phyloP scores from a whole-genome alignment of 1,284 basidiomycete species.

The Cutaneotrichosporon curvatum region DNA sequence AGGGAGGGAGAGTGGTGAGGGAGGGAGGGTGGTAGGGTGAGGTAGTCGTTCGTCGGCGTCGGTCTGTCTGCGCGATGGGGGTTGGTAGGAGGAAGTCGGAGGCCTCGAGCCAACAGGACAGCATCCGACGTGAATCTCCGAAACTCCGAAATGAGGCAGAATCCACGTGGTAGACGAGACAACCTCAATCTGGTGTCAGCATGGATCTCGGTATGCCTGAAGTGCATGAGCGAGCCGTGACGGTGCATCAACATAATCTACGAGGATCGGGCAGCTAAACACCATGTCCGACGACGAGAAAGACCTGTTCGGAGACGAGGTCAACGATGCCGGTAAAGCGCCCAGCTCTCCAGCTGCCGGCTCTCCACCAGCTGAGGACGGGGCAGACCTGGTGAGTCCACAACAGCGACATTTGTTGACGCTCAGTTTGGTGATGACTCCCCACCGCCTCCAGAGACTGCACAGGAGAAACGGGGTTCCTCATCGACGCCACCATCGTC shows the following conservation, averaged over 20 bases:
- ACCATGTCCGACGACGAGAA: conserved; percentile 32
- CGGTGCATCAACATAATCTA: conserved; percentile 1
- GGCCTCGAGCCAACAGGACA: too few species aligned
- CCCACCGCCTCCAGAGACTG: neutral
- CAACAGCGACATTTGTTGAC: neutral
- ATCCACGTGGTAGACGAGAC: neutral
- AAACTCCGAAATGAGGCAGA: neutral
- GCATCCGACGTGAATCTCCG: neutral
- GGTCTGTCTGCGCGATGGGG: conserved; percentile 1
- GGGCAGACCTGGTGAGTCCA: conserved; percentile 20
- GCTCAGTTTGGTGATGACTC: conserved; percentile 7
- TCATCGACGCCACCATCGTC: neutral
- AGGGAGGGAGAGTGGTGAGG: conserved; percentile 13
- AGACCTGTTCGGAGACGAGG: conserved; percentile 33
- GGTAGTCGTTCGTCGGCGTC: conserved; percentile 1
- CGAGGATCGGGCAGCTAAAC: neutral
- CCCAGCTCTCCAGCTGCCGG: conserved; percentile 8
- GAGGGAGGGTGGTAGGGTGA: conserved; percentile 3
- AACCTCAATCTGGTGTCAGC: neutral
- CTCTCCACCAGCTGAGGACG: neutral
- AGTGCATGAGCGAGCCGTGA: too few species aligned
- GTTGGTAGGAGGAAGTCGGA: neutral
- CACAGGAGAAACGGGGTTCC: neutral
- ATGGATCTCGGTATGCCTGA: too few species aligned
- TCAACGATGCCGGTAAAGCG: neutral